Base-by-base conservation (phyloP, 345 rosid genomes). In the Zanthoxylum bungeanum region DNA sequence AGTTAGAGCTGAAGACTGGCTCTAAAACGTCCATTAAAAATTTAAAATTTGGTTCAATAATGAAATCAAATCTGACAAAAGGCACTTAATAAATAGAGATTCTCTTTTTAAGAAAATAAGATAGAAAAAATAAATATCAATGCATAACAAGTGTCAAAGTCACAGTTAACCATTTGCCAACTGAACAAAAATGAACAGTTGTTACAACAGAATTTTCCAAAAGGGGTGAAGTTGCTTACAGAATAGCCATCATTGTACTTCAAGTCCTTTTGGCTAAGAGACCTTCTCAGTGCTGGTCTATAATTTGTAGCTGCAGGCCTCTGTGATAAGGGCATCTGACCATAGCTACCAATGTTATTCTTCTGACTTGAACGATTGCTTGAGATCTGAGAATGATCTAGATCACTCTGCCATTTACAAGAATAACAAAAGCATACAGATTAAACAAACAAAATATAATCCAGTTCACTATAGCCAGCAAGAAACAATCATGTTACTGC, bases 1-100 rank as follows among this genome's bases (percentile, higher is more conserved):
- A 66, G 99, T 95, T 67, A 95, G 75, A 61, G 81, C 82, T 39
- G 97, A 89, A n/a, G 98, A 92, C 19, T 88, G 93, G 71, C 97
- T 92, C 99, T 95, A 87, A 37, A 78, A 85, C 77, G 69, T 58
- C 67, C 73, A 33, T 42, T 42, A 65, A 33, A 31, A 24, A 31
- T 44, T 56, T 62, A 24, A 55, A 51, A 70, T 36, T 49, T 28
- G 22, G 39, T 37, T 68, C 69, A 62, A 64, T 47, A 24, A 25
- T 17, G 4, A 16, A 65, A 51, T 30, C 22, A 49, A 17, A 22
- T 60, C 33, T 25, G 47, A 67, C 22, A 31, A 56, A 59, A 68
- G 36, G 42, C 37, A 40, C 33, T 64, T 52, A 7, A 68, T 19
- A 16, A 14, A 44, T 14, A 14, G 14, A 44, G 49, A 44, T 14